Percentiles rank a stretch among this genome's conserved stretches.
Conservation (phyloP, 176 grass and related monocot genomes). For the Raddia distichophylla region DNA sequence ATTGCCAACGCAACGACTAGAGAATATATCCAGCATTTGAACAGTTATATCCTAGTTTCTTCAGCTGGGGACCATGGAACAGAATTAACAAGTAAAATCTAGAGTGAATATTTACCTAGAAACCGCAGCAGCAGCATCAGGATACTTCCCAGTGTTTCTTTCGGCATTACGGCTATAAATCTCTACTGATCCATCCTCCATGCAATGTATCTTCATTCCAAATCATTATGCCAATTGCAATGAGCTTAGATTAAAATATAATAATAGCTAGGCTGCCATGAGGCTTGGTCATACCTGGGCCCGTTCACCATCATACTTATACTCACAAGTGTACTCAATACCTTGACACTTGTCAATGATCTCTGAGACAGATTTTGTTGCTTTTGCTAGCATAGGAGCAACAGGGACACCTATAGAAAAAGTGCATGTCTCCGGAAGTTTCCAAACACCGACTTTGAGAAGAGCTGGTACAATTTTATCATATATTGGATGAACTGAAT, state of each 20-base stretch:
- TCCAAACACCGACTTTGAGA: slow-evolving; percentile 82
- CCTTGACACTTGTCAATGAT: slow-evolving; percentile 98
- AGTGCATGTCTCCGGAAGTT: slow-evolving; percentile 91
- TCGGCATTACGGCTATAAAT: slow-evolving; percentile 98
- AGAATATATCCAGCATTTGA: too few relatives aligned
- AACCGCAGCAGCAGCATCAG: slow-evolving; percentile 88
- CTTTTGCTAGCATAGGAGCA: slow-evolving; percentile 98
- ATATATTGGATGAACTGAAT: slow-evolving; percentile 94
- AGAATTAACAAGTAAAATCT: not conserved
- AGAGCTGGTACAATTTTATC: slow-evolving; percentile 90
- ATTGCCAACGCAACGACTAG: not conserved
- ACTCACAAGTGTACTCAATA: slow-evolving; percentile 97
- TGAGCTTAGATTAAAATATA: slow-evolving; percentile 23
- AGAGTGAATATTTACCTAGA: slow-evolving; percentile 59
- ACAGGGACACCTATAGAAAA: slow-evolving; percentile 98
- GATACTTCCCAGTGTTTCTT: slow-evolving; percentile 97
- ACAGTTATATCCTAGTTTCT: not conserved
- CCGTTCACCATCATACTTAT: slow-evolving; percentile 99
- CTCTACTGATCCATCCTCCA: slow-evolving; percentile 96
- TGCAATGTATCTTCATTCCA: slow-evolving; percentile 88
- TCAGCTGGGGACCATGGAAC: not conserved
- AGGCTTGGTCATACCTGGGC: slow-evolving; percentile 72
- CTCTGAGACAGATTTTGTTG: slow-evolving; percentile 98
- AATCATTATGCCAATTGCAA: slow-evolving; percentile 33
- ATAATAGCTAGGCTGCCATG: slow-evolving; percentile 19